Evolutionary conservation across 495 filamentous ascomycete genomes (phyloP).

Genomic region (Beverwykella pulmonaria): DNA sequence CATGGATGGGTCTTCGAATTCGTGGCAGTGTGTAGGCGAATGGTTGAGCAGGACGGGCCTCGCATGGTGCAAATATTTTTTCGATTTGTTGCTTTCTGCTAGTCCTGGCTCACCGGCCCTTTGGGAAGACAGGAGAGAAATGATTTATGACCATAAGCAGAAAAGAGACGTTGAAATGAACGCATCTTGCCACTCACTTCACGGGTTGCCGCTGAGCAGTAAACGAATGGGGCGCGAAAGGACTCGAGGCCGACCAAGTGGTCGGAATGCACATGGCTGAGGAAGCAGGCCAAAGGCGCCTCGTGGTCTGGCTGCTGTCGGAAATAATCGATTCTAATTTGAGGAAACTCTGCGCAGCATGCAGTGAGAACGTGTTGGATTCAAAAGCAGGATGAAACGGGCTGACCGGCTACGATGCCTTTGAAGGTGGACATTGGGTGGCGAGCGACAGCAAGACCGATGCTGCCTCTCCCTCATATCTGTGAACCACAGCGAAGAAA

Average conservation of each 20-base stretch:
- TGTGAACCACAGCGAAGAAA: no score
- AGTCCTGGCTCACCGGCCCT: no score
- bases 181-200: constrained; percentile 56
- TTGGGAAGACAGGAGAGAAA: no score
- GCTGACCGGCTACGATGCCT: constrained; percentile 63
- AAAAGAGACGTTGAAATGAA: neutral
- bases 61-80: no score
- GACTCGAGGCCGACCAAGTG: constrained; percentile 84
- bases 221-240: constrained; percentile 76
- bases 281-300: constrained; percentile 80
- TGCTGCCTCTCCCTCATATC: no score
- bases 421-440: constrained; percentile 76
- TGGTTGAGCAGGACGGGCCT: neutral
- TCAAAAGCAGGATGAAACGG: constrained; percentile 7
- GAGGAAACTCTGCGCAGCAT: constrained; percentile 62
- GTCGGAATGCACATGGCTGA: constrained; percentile 92
- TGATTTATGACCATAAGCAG: no score
- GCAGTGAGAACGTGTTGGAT: constrained; percentile 13
- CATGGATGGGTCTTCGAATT: neutral
- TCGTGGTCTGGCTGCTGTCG: constrained; percentile 57
- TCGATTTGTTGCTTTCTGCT: no score
- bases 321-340: constrained; percentile 84
- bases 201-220: constrained; percentile 83
- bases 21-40: neutral
- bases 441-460: constrained; percentile 1